Conservation (phyloP, 495 filamentous ascomycete species). For the Tuber borchii region DNA sequence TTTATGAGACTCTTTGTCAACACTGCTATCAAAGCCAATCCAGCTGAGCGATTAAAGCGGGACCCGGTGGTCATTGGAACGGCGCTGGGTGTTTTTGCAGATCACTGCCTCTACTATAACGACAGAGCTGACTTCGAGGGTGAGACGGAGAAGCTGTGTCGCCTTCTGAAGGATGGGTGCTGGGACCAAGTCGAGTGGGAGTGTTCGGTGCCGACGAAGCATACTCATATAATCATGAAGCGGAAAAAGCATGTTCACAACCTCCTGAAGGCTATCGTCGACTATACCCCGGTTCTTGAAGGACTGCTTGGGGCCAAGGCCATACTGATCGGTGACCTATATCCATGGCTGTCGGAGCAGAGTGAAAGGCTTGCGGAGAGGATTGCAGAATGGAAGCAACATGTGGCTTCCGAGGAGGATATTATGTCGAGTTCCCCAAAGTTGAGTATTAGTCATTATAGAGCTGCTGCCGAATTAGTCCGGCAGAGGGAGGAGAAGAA, state of each 20-base stretch:
- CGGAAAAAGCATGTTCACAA: constrained; percentile 1
- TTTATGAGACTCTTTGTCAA: constrained; percentile 22
- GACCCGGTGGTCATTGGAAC: constrained; percentile 30
- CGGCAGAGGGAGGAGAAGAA: neutral
- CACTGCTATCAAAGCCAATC: constrained; percentile 19
- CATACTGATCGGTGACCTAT: constrained; percentile 25
- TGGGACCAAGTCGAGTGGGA: constrained; percentile 4
- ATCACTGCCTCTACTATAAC: constrained; percentile 21
- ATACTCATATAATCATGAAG: neutral
- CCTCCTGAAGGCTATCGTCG: neutral
- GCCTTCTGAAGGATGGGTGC: constrained; percentile 12
- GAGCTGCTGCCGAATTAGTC: neutral
- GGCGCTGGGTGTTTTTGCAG: constrained; percentile 23
- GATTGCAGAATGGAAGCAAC: constrained; percentile 37
- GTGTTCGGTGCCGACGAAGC: neutral
- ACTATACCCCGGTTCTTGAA: constrained; percentile 36
- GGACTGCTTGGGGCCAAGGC: constrained; percentile 30
- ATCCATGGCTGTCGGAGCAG: constrained; percentile 30
- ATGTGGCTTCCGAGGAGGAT: constrained; percentile 15
- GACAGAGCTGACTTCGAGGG: constrained; percentile 12
- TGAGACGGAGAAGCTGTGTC: neutral
- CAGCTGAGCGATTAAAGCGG: constrained; percentile 14
- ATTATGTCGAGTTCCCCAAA: neutral
- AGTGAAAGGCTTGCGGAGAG: constrained; percentile 34
- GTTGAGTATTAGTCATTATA: neutral